These are phyloP conservation scores for Lactarius vividus DNA, from an alignment of 768 basidiomycete genomes.

Conservation along the genomic window DNA sequence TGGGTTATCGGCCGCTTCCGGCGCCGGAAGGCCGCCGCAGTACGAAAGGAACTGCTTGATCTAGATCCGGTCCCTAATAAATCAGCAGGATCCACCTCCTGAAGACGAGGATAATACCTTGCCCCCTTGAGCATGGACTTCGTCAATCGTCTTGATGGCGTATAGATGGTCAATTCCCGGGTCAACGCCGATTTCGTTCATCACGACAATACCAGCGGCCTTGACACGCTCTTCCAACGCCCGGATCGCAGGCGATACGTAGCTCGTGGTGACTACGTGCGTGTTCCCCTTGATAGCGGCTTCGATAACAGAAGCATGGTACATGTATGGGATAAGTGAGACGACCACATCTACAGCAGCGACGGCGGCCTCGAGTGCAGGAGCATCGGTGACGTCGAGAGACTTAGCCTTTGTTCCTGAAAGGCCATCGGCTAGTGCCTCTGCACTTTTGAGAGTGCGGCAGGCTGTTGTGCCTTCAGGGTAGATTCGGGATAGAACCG, in stretches of 20 bases:
- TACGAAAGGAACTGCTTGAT: slow-evolving; percentile 90
- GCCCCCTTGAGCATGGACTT: slow-evolving; percentile 92
- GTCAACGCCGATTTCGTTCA: slow-evolving; percentile 98
- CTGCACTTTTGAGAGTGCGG: slow-evolving; percentile 76
- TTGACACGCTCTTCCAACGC: slow-evolving; percentile 79
- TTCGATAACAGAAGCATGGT: slow-evolving; percentile 87
- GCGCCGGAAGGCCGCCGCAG: slow-evolving; percentile 95
- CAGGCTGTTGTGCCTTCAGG: slow-evolving; percentile 53
- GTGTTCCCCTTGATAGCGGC: slow-evolving; percentile 87
- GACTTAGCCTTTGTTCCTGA: slow-evolving; percentile 70
- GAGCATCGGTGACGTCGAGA: slow-evolving; percentile 72
- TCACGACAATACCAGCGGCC: slow-evolving; percentile 86
- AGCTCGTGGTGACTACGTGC: slow-evolving; percentile 94
- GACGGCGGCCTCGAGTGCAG: slow-evolving; percentile 75
- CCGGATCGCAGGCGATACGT: slow-evolving; percentile 88
- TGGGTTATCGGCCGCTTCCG: slow-evolving; percentile 88
- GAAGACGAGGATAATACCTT: slow-evolving; percentile 53
- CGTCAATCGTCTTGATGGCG: slow-evolving; percentile 89
- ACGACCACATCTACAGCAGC: slow-evolving; percentile 91
- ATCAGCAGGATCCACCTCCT: slow-evolving; percentile 5
- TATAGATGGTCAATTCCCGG: slow-evolving; percentile 94
- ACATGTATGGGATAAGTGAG: slow-evolving; percentile 93
- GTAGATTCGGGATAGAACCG: slow-evolving; percentile 2
- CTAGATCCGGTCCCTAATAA: slow-evolving; percentile 37
- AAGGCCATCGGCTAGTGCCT: slow-evolving; percentile 65